These are phyloP conservation scores for Dimocarpus longan DNA, from an alignment of 345 rosid genomes.

Conservation along the genomic window DNA sequence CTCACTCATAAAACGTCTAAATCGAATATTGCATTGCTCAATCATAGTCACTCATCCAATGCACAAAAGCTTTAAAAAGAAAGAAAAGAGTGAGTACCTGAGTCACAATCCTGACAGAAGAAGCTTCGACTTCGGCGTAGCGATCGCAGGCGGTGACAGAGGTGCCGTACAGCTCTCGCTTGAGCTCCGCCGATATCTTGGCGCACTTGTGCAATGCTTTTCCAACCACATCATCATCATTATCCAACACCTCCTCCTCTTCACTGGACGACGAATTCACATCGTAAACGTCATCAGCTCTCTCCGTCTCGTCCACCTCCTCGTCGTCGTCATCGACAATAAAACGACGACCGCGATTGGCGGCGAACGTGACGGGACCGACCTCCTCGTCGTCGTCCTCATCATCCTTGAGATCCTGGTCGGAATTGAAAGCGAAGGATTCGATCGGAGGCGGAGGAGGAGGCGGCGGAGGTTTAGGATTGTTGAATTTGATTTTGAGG, in stretches of 20 bases:
- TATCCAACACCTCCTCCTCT: constrained; percentile 40
- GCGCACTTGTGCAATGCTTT: constrained; percentile 88
- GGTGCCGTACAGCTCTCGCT: constrained; percentile 78
- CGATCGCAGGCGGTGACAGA: constrained; percentile 63
- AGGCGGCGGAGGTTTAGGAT: constrained; percentile 19
- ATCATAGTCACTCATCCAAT: neutral
- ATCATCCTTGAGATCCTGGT: constrained; percentile 58
- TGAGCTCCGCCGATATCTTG: constrained; percentile 73
- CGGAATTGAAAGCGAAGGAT: constrained; percentile 64
- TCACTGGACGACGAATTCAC: constrained; percentile 50
- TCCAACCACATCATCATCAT: constrained; percentile 79
- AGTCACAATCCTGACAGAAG: constrained; percentile 80
- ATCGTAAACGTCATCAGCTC: constrained; percentile 44
- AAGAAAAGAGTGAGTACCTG: constrained; percentile 50
- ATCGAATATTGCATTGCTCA: neutral
- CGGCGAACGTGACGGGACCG: constrained; percentile 3
- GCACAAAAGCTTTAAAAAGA: neutral
- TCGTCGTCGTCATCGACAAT: constrained; percentile 64
- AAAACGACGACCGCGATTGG: constrained; percentile 66
- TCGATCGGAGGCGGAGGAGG: constrained; percentile 68
- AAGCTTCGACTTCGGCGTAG: constrained; percentile 83
- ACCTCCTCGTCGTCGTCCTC: constrained; percentile 36
- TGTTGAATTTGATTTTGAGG: constrained; percentile 37
- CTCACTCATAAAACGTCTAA: no score
- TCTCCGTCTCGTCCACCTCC: constrained; percentile 26